phyloP scores from a whole-genome alignment of 2,329 filamentous ascomycete genomes.

The Claviceps fusiformis region DNA sequence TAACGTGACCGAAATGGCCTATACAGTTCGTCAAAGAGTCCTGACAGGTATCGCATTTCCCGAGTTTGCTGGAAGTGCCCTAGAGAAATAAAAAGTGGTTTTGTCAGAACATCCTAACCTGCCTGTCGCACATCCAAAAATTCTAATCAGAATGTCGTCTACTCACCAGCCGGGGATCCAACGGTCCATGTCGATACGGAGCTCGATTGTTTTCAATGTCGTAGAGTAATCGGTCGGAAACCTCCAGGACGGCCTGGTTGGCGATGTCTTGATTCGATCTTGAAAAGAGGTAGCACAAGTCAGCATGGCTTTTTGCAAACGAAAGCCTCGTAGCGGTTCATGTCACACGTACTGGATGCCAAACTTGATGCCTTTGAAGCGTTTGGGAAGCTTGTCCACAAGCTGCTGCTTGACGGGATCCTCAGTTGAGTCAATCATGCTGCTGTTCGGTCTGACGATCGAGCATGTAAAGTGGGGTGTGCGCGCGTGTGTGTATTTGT shows the following conservation, averaged over 20 bases:
- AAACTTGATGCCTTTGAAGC: slow-evolving; percentile 84
- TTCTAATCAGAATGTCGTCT: not conserved
- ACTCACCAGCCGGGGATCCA: slow-evolving; percentile 64
- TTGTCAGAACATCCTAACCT: not conserved
- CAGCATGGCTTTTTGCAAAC: not conserved
- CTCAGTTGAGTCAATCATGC: slow-evolving; percentile 5
- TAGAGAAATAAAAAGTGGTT: slow-evolving; percentile 11
- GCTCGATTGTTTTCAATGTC: slow-evolving; percentile 69
- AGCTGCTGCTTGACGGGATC: slow-evolving; percentile 29
- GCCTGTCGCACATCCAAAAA: not conserved
- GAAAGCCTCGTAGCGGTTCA: not conserved
- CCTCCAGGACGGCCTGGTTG: slow-evolving; percentile 85
- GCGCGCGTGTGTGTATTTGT: not conserved
- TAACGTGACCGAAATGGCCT: slow-evolving; percentile 90
- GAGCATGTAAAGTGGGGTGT: not conserved
- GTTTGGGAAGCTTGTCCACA: slow-evolving; percentile 71
- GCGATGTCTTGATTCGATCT: slow-evolving; percentile 89
- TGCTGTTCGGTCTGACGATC: not conserved
- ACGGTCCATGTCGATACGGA: slow-evolving; percentile 68
- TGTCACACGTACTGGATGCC: slow-evolving; percentile 43
- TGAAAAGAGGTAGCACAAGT: not conserved
- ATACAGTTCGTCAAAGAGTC: slow-evolving; percentile 73
- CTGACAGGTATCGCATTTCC: slow-evolving; percentile 69
- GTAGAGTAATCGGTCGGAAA: slow-evolving; percentile 89
- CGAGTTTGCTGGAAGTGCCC: slow-evolving; percentile 77